These are phyloP conservation scores for Pichia occidentalis DNA, from an alignment of 805 yeast genomes.

Conservation along the genomic window DNA sequence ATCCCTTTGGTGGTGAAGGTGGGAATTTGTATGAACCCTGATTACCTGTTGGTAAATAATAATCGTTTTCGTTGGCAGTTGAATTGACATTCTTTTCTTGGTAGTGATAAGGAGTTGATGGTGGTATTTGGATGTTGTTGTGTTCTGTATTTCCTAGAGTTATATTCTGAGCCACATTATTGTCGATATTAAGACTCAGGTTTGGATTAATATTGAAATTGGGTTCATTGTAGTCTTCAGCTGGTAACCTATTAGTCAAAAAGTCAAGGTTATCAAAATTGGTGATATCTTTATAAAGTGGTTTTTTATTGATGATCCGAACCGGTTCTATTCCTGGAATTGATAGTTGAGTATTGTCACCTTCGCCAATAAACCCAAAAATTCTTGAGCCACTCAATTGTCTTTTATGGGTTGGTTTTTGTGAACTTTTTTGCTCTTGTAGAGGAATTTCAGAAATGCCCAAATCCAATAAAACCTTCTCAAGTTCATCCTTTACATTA, in stretches of 20 bases:
- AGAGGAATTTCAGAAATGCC: slow-evolving; percentile 31
- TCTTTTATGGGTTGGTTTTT: slow-evolving; percentile 41
- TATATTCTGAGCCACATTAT: no score
- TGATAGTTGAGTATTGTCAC: slow-evolving; percentile 50
- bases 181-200: no score
- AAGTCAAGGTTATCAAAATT: slow-evolving; percentile 28
- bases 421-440: slow-evolving; percentile 4
- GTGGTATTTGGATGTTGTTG: no score
- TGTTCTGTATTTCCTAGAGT: no score
- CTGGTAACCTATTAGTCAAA: slow-evolving; percentile 6
- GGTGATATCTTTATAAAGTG: slow-evolving; percentile 32
- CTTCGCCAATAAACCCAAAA: slow-evolving; percentile 59
- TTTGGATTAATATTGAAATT: no score
- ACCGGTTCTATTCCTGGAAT: slow-evolving; percentile 41
- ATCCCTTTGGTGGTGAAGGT: slow-evolving; percentile 28
- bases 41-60: slow-evolving; percentile 37
- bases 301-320: slow-evolving; percentile 23
- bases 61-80: slow-evolving; percentile 38
- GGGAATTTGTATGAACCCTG: slow-evolving; percentile 56
- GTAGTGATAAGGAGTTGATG: slow-evolving; percentile 1
- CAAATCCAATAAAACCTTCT: slow-evolving; percentile 25
- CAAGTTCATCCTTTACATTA: slow-evolving; percentile 21
- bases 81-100: slow-evolving; percentile 10
- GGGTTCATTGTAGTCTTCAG: no score
- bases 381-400: slow-evolving; percentile 75